Percentiles rank a stretch among this genome's conserved stretches.
phyloP scores from a whole-genome alignment of 495 filamentous ascomycete species.

The Saxophila tyrrhenica region DNA sequence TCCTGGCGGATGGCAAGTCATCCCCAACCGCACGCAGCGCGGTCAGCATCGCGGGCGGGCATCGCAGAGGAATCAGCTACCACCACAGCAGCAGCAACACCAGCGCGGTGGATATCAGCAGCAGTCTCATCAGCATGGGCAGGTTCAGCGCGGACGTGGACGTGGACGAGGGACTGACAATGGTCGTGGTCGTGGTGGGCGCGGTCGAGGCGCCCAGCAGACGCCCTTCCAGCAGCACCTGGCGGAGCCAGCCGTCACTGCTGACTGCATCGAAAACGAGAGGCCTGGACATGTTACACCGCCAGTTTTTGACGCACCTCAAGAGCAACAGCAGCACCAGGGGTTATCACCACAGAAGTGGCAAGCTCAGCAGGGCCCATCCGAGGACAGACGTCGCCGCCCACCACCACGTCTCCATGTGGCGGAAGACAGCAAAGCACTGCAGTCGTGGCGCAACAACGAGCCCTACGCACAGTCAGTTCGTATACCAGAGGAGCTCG shows the following conservation, averaged over 20 bases:
- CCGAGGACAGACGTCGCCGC: neutral
- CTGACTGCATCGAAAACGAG: no score
- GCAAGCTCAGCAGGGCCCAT: neutral
- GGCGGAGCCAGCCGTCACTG: neutral
- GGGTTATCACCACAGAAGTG: neutral
- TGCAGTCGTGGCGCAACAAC: conserved; percentile 10
- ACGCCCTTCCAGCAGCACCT: no score
- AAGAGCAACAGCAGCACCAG: neutral
- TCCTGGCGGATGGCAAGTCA: no score
- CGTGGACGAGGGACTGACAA: no score
- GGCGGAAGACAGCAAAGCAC: conserved; percentile 15
- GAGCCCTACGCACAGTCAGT: neutral
- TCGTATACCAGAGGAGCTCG: conserved; percentile 7
- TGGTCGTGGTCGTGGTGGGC: neutral
- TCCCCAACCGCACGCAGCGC: no score
- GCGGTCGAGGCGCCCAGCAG: neutral
- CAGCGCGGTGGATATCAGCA: no score
- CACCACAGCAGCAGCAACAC: neutral
- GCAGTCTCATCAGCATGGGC: neutral
- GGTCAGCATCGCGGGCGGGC: no score
- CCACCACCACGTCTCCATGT: conserved; percentile 1
- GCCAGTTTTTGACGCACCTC: neutral
- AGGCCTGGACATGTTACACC: neutral
- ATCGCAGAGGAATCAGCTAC: neutral
- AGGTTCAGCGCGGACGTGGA: no score